These are phyloP conservation scores for Alternaria metachromatica DNA, from an alignment of 2,329 filamentous ascomycete species.

Conservation along the genomic window DNA sequence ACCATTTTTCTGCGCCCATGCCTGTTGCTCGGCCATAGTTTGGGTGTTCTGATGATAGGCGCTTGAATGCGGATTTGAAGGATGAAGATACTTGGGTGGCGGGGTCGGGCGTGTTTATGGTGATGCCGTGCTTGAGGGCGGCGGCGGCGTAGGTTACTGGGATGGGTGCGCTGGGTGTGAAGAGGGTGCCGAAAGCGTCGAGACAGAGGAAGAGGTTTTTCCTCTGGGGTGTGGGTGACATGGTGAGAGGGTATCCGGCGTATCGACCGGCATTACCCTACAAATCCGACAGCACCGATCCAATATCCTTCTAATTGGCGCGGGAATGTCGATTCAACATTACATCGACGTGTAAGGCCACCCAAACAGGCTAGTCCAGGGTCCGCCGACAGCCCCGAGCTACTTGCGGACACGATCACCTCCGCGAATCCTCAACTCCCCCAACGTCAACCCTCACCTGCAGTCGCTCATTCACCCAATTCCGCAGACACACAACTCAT, in stretches of 20 bases:
- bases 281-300: not conserved
- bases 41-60: constrained; percentile 56
- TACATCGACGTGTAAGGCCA: not conserved
- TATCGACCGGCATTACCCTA: not conserved
- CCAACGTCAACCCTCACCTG: constrained; percentile 21
- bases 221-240: constrained; percentile 17
- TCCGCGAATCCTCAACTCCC: constrained; percentile 24
- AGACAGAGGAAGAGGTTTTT: constrained; percentile 65
- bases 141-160: constrained; percentile 61
- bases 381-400: constrained; percentile 15
- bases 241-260: not conserved
- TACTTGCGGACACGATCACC: constrained; percentile 36
- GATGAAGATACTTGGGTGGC: constrained; percentile 33
- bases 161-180: constrained; percentile 59
- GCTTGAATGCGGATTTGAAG: constrained; percentile 56
- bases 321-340: not conserved
- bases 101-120: constrained; percentile 46
- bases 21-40: constrained; percentile 65
- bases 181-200: constrained; percentile 71
- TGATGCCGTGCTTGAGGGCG: constrained; percentile 59
- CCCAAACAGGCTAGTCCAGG: constrained; percentile 19
- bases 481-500: constrained; percentile 17
- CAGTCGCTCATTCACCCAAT: constrained; percentile 39
- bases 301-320: not conserved
- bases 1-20: constrained; percentile 64